These are phyloP conservation scores for Pseudopithomyces chartarum DNA, from an alignment of 2,329 filamentous ascomycete genomes.

Conservation along the genomic window DNA sequence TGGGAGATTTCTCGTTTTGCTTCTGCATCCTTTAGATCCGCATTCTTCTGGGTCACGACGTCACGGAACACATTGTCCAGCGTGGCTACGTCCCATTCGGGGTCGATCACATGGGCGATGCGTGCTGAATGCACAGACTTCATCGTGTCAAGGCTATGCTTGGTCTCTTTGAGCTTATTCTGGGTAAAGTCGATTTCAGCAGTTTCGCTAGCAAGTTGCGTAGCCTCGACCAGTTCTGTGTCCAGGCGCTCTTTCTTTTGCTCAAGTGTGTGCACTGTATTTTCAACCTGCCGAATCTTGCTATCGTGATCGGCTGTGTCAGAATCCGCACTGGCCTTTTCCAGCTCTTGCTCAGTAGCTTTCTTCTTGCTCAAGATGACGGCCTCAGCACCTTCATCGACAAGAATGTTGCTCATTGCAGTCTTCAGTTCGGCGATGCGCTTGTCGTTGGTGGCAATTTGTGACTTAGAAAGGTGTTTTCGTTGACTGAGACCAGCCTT, in stretches of 20 bases:
- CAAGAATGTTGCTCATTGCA: constrained; percentile 72
- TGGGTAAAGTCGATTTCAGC: constrained; percentile 83
- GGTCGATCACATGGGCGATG: constrained; percentile 67
- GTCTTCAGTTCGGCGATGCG: constrained; percentile 69
- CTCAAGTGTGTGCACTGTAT: constrained; percentile 71
- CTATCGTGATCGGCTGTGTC: constrained; percentile 70
- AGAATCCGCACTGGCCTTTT: constrained; percentile 66
- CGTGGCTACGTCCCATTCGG: constrained; percentile 70
- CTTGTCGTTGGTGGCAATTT: constrained; percentile 74
- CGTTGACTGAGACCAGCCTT: constrained; percentile 75
- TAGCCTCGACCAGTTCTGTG: constrained; percentile 82
- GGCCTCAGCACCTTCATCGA: constrained; percentile 85
- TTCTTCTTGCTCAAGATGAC: constrained; percentile 74
- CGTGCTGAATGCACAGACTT: constrained; percentile 74
- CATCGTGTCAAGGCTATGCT: constrained; percentile 78
- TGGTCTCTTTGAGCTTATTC: constrained; percentile 76
- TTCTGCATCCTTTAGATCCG: constrained; percentile 67
- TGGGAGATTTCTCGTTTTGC: constrained; percentile 71
- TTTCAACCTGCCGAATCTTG: constrained; percentile 69
- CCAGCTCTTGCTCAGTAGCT: constrained; percentile 68
- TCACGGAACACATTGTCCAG: constrained; percentile 74
- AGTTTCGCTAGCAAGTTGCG: constrained; percentile 77
- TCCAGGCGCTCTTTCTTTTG: constrained; percentile 73
- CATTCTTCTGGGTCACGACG: constrained; percentile 62
- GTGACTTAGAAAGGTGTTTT: constrained; percentile 73